Evolutionary conservation across 169 alveolate species (phyloP), one percentile per base, ranked within the genome.

Genomic region (Plasmodium gallinaceum): DNA sequence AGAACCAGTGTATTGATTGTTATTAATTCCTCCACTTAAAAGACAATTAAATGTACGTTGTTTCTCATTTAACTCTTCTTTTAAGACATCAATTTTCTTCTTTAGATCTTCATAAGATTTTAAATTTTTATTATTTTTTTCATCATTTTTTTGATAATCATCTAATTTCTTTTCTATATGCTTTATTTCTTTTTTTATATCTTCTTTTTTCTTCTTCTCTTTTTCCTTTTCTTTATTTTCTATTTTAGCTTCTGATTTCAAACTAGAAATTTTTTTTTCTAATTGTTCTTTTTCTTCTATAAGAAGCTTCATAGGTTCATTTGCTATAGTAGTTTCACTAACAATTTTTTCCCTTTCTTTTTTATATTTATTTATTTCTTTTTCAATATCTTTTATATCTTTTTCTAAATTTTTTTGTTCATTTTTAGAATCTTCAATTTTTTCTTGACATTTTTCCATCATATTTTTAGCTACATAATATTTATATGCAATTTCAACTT

Each of bases 391-490:
- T 66, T 87, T 60, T 46, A 90, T 72, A 65, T 90, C 80, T 42
- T 54, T 62, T 51, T 86, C 95, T 42, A 73, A 46, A 9, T 43
- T 22, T 43, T 45, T 64, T 46, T 88, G 88, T 60, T 74, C 92
- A 72, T 74, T 92, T 26, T 78, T 88, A 2, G 72, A 68, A 24
- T 80, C 83, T 80, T 80, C 90, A 39, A 80, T 80, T 80, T 80
- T 65, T 32, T 68, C 83, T 80, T 80, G 26, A 39, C 62, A 43
- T n/a, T 74, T 74, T 75, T 20, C 62, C 88, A 73, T 78, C 75
- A 80, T 80, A 57, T 90, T 88, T 73, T 93, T 93, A n/a, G 94
- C 94, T 42, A 85, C 75, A 89, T 90, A 93, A 45, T 93, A 93
- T 46, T 80, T 88, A 73, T 93, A 86, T 2, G 96, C 92, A 22